These are phyloP conservation scores for Leishmania amazonensis DNA, from an alignment of 208 protist genomes.

Conservation along the genomic window DNA sequence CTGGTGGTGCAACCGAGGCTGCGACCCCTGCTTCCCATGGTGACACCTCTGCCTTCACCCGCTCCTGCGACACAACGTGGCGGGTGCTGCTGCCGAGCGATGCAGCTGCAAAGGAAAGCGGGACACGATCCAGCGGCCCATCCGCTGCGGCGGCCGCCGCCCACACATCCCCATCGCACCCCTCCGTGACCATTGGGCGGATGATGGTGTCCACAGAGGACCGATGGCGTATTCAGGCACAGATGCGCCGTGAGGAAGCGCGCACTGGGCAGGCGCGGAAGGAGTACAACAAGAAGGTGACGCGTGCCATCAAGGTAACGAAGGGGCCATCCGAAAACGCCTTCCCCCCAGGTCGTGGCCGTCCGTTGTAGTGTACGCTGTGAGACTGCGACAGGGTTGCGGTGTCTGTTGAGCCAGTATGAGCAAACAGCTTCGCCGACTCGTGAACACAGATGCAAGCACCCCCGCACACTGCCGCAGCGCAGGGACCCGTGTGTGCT, in stretches of 20 bases:
- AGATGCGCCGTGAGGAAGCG: slow-evolving; percentile 85
- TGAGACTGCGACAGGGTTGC: background rate
- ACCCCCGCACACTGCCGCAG: background rate
- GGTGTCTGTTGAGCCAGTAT: background rate
- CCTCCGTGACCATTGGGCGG: slow-evolving; percentile 62
- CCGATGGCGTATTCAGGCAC: slow-evolving; percentile 84
- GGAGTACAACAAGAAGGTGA: slow-evolving; percentile 92
- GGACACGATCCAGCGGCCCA: slow-evolving; percentile 16
- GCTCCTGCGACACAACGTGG: slow-evolving; percentile 73
- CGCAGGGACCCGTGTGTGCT: background rate
- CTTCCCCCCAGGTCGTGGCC: slow-evolving; percentile 81
- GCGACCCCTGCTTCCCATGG: slow-evolving; percentile 1
- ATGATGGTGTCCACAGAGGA: slow-evolving; percentile 84
- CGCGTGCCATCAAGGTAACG: slow-evolving; percentile 72
- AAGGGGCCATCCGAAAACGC: slow-evolving; percentile 69
- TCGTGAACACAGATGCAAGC: background rate
- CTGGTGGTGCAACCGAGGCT: slow-evolving; percentile 9
- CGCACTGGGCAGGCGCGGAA: slow-evolving; percentile 66
- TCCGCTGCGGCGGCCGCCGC: slow-evolving; percentile 16
- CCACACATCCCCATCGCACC: slow-evolving; percentile 21
- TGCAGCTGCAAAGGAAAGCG: slow-evolving; percentile 45
- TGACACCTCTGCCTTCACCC: slow-evolving; percentile 41
- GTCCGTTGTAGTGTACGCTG: slow-evolving; percentile 45
- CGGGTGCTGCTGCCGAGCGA: slow-evolving; percentile 61
- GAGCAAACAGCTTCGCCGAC: background rate